A percentile compares a stretch with the other conserved stretches of the same genome.
These are phyloP conservation scores for Psilocybe cubensis DNA, from an alignment of 768 basidiomycete species.

Conservation along the genomic window DNA sequence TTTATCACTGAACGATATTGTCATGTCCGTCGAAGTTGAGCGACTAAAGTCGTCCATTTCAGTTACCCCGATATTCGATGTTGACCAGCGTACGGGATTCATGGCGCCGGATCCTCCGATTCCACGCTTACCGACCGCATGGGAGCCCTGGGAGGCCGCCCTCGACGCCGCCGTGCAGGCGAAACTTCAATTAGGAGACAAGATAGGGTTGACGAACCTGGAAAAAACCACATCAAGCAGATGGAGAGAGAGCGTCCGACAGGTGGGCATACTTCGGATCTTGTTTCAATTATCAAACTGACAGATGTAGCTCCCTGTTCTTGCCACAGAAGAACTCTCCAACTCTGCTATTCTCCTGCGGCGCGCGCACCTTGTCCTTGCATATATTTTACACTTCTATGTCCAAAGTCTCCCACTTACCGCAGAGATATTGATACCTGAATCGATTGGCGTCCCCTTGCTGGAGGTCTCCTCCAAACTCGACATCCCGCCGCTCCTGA, in stretches of 20 bases:
- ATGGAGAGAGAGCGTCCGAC: conserved; percentile 57
- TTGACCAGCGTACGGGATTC: conserved; percentile 90
- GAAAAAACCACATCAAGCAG: conserved; percentile 46
- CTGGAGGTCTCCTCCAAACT: conserved; percentile 71
- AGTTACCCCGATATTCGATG: conserved; percentile 79
- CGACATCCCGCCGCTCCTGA: conserved; percentile 86
- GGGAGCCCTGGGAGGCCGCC: conserved; percentile 73
- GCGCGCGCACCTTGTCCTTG: conserved; percentile 76
- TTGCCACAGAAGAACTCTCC: conserved; percentile 48
- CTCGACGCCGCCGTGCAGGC: conserved; percentile 52
- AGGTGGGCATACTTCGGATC: conserved; percentile 39
- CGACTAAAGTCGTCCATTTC: conserved; percentile 12
- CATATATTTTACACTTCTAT: conserved; percentile 82
- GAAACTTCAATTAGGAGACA: conserved; percentile 66
- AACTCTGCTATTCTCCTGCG: conserved; percentile 64
- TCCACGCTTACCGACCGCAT: conserved; percentile 58
- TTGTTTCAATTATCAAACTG: background rate
- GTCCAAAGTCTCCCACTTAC: conserved; percentile 64
- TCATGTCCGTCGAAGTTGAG: conserved; percentile 9
- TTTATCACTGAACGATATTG: background rate
- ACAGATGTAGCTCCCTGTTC: conserved; percentile 53
- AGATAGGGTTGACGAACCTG: conserved; percentile 39
- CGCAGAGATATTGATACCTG: conserved; percentile 67
- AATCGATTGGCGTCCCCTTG: conserved; percentile 75
- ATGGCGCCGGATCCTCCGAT: conserved; percentile 82